A percentile compares a stretch with the other conserved stretches of the same genome.
Evolutionary conservation across 2,329 filamentous ascomycete species (phyloP).

Genomic region (Colletotrichum acutatum): DNA sequence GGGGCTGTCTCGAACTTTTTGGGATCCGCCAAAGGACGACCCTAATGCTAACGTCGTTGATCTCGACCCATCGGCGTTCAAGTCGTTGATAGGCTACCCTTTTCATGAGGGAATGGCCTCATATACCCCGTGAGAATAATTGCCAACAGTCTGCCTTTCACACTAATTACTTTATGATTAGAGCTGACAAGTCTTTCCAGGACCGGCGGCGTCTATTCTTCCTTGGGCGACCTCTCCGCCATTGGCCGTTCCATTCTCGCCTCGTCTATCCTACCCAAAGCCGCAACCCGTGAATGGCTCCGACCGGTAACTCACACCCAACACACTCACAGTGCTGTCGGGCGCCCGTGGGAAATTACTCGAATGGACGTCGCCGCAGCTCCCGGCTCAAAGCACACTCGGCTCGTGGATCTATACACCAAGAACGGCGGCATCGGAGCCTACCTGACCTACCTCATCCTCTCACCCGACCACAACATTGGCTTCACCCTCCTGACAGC

Average conservation of each 20-base stretch:
- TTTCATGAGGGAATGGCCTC: background rate
- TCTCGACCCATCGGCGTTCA: background rate
- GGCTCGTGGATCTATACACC: conserved; percentile 42
- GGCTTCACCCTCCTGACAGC: conserved; percentile 43
- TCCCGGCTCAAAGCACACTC: conserved; percentile 39
- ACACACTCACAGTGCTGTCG: conserved; percentile 31
- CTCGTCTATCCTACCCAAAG: conserved; percentile 28
- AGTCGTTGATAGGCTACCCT: background rate
- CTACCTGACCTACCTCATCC: conserved; percentile 40
- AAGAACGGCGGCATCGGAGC: conserved; percentile 42
- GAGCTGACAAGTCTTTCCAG: background rate
- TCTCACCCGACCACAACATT: conserved; percentile 39
- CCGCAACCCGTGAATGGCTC: conserved; percentile 36
- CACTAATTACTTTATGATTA: background rate
- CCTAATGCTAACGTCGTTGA: conserved; percentile 11
- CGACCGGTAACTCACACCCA: conserved; percentile 35
- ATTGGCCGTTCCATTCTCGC: conserved; percentile 38
- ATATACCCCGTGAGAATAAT: conserved; percentile 14
- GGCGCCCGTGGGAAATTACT: conserved; percentile 39
- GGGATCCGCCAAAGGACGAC: conserved; percentile 6
- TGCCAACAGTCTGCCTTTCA: background rate
- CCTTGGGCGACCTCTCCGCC: conserved; percentile 23
- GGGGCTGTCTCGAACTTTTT: conserved; percentile 15
- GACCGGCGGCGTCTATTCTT: conserved; percentile 32
- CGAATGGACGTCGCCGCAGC: conserved; percentile 33